Evolutionary conservation across 805 yeast species (phyloP), one percentile per base, ranked within the genome.

Genomic region (Cyberlindnera bimundalis): DNA sequence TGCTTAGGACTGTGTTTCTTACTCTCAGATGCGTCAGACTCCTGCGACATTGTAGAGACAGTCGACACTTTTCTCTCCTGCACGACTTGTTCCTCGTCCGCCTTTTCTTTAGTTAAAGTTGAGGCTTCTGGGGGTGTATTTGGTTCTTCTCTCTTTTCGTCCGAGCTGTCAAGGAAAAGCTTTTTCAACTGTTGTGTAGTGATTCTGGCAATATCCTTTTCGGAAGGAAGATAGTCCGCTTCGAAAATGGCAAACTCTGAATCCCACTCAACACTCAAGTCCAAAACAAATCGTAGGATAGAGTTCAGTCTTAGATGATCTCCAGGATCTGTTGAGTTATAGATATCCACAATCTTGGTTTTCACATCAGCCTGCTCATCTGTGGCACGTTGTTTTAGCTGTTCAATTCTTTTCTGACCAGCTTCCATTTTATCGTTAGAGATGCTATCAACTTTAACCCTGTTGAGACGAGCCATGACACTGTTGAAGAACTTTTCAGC

Each of bases 221-320:
- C 98, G 8, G 95, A 79, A 1, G 98, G 98, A 45, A 91, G 72
- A 56, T 75, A 93, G 16, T 72, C 71, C 32, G 73, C 73, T 45
- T 86, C 97, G 64, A 93, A 91, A 7, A 78, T 84, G 27, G 78
- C 73, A 53, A 93, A 89, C 42, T 83, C 95, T 17, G 63, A 53
- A 61, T 91, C 96, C 98, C 98, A 93, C 29, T 70, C 75, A 17
- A 87, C 89, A 3, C 95, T 90, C 21, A 81, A 65, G 42, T 84
- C 89, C 55, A 91, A 96, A 14, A 91, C 68, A 26, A 74, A 74
- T 51, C 91, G 68, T 20, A 89, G 63, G 3, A 84, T 74, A 0
- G 75, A 65, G 55, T 95, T 93, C 50, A 93, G 62, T 11, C 79
- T 73, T 33, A 91, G 59, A 58, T 84, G 84, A 28, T 79, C 82